Percentiles rank a stretch among this genome's conserved stretches.
Conservation (phyloP, 2,329 filamentous ascomycete genomes). For the Hawksworthiomyces lignivorus region DNA sequence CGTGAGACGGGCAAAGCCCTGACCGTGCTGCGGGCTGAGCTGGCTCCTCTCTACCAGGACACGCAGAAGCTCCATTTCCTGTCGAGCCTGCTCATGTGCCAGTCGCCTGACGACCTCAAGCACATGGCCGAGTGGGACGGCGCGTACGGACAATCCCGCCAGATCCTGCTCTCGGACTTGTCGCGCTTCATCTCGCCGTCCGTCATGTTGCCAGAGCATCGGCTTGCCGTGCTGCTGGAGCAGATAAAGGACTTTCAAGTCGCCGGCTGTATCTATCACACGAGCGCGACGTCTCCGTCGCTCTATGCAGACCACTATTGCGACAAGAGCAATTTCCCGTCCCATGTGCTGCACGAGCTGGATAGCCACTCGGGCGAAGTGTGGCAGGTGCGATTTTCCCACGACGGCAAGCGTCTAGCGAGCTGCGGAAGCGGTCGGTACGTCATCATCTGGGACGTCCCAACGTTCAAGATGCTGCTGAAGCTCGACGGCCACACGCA, state of each 20-base stretch:
- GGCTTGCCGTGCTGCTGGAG: constrained; percentile 71
- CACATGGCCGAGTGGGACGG: constrained; percentile 79
- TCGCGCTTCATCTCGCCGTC: constrained; percentile 92
- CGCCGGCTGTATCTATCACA: constrained; percentile 80
- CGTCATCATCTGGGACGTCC: constrained; percentile 76
- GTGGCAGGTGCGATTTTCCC: constrained; percentile 86
- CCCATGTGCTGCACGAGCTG: constrained; percentile 62
- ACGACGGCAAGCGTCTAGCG: constrained; percentile 74
- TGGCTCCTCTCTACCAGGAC: constrained; percentile 80
- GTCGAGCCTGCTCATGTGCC: constrained; percentile 87
- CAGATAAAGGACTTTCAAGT: constrained; percentile 82
- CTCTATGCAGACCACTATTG: constrained; percentile 86
- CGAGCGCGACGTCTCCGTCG: constrained; percentile 67
- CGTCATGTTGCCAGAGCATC: constrained; percentile 92
- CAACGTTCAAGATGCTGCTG: constrained; percentile 57
- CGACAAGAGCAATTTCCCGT: constrained; percentile 71
- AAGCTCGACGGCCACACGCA: constrained; percentile 57
- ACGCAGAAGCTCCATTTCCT: constrained; percentile 70
- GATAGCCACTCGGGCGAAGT: constrained; percentile 72
- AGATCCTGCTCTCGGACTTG: constrained; percentile 67
- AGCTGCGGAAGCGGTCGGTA: constrained; percentile 69
- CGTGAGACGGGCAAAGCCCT: constrained; percentile 67
- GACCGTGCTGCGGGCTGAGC: constrained; percentile 74
- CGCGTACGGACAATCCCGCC: constrained; percentile 65
- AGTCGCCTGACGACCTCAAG: constrained; percentile 67